Percentiles rank a stretch among this genome's conserved stretches.
Conservation (phyloP, 805 yeast genomes). For the Yarrowia osloensis region DNA sequence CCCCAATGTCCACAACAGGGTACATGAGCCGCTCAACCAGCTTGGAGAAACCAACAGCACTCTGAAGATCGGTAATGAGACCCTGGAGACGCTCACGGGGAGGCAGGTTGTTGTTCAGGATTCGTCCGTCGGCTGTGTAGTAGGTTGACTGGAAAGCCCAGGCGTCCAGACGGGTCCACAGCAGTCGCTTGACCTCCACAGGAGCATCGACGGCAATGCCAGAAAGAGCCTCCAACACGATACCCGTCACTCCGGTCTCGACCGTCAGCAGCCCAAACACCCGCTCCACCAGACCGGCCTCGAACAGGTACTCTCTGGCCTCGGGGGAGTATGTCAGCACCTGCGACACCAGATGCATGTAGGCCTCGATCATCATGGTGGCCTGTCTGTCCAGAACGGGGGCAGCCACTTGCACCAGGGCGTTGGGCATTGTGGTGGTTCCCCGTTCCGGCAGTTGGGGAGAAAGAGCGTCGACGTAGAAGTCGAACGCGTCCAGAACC, state of each 20-base stretch:
- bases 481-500: conserved; percentile 55
- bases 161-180: conserved; percentile 71
- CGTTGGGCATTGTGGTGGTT: conserved; percentile 27
- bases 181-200: conserved; percentile 46
- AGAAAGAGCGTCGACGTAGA: conserved; percentile 52
- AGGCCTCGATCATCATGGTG: conserved; percentile 69
- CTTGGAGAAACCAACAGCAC: conserved; percentile 60
- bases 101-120: conserved; percentile 40
- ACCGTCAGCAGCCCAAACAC: conserved; percentile 51
- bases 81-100: conserved; percentile 50
- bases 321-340: conserved; percentile 49
- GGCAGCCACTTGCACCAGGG: conserved; percentile 37
- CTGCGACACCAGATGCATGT: conserved; percentile 63
- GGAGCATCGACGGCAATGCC: conserved; percentile 55
- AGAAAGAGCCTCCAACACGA: conserved; percentile 58
- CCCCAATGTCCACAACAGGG: conserved; percentile 38
- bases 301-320: conserved; percentile 42
- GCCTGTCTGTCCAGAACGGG: conserved; percentile 80
- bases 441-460: conserved; percentile 15
- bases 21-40: conserved; percentile 51
- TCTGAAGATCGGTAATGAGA: conserved; percentile 55
- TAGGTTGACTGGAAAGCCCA: conserved; percentile 57
- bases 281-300: conserved; percentile 40
- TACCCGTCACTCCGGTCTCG: conserved; percentile 55
- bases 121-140: conserved; percentile 40